phyloP scores from a whole-genome alignment of 2,329 filamentous ascomycete species.

The Penicillium nordicum region DNA sequence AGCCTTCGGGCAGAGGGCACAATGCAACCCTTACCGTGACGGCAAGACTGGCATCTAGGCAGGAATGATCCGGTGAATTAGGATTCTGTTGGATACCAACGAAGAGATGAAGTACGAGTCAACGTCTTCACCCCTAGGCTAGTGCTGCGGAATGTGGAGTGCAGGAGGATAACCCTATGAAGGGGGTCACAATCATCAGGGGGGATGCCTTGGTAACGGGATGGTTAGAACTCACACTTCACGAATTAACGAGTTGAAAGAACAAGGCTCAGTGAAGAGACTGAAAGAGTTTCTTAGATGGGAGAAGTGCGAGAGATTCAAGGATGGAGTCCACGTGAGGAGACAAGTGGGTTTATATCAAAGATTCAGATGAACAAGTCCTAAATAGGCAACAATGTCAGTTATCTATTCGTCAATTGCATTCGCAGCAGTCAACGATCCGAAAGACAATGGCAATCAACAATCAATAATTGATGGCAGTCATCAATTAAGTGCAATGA shows the following conservation, averaged over 20 bases:
- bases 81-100: constrained; percentile 36
- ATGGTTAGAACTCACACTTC: constrained; percentile 34
- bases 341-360: constrained; percentile 4
- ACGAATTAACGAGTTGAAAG: constrained; percentile 27
- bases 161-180: constrained; percentile 38
- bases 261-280: constrained; percentile 27
- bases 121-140: constrained; percentile 47
- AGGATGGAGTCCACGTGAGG: constrained; percentile 20
- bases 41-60: constrained; percentile 46
- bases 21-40: constrained; percentile 44
- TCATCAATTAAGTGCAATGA: neutral
- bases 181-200: constrained; percentile 40
- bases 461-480: no score
- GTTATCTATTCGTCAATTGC: neutral
- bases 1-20: constrained; percentile 40
- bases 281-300: constrained; percentile 16
- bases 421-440: neutral
- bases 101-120: constrained; percentile 44
- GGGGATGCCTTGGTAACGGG: constrained; percentile 32
- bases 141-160: constrained; percentile 39
- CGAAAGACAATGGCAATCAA: neutral
- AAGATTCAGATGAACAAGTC: constrained; percentile 4
- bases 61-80: constrained; percentile 42
- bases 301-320: constrained; percentile 21
- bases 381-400: constrained; percentile 2